Evolutionary conservation across 148 eudicot genomes (phyloP), one percentile per base, ranked within the genome.

Genomic region (Spergularia bocconei): DNA sequence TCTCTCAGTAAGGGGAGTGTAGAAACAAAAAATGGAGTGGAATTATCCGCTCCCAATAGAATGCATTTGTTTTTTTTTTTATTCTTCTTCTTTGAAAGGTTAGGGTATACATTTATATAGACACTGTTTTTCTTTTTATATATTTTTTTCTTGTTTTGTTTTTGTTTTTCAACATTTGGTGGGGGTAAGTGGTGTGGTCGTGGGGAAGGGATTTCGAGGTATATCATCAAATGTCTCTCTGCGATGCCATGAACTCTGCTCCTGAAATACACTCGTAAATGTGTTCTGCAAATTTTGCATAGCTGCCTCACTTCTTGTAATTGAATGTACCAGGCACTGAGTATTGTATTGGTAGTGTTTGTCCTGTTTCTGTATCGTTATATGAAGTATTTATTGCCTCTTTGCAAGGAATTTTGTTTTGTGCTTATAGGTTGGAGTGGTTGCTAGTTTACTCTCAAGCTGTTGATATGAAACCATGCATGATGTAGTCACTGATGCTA

Each of bases 401-500:
- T 25, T 11, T 62, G 41, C 12, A 14, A 13, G 14, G 15, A 13
- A 12, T 33, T 12, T 63, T 6, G 2, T 29, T 17, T 13, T 36
- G 67, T 6, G 6, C 19, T 14, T 33, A 4, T 4, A 33, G 13
- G 16, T 36, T 44, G 48, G 48, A 44, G 48, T 44, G 6, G 48
- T 6, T 44, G 39, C 13, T 61, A 20, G 67, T 59, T 55, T 60
- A 33, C 23, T 73, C 12, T 1, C n/a, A n/a, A n/a, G n/a, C n/a
- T n/a, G n/a, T n/a, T n/a, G n/a, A n/a, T n/a, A n/a, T n/a, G n/a
- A n/a, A n/a, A n/a, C n/a, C n/a, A 29, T 29, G 36, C 36, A 29
- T 29, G 36, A 29, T 11, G 55, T 9, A 65, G 19, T 41, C 6
- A 14, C 54, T 62, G 2, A 33, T 68, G 57, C 79, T 80, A 67